phyloP scores from a whole-genome alignment of 805 yeast species.

The Yarrowia yakushimensis region DNA sequence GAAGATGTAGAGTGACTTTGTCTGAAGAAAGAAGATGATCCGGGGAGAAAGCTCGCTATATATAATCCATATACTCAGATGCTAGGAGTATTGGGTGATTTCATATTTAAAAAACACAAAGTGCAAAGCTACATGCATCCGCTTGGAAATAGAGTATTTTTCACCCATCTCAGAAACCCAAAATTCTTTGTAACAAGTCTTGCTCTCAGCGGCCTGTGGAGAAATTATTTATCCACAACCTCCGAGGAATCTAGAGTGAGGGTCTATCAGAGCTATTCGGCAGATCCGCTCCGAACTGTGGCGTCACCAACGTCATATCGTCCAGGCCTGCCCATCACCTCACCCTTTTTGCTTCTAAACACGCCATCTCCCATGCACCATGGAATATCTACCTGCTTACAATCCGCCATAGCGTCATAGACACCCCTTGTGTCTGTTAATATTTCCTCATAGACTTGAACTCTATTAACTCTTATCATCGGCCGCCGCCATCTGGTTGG shows the following conservation, averaged over 20 bases:
- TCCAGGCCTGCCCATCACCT: not conserved
- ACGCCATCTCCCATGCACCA: slow-evolving; percentile 24
- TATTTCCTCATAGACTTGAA: slow-evolving; percentile 13
- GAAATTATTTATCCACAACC: slow-evolving; percentile 3
- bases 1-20: not conserved
- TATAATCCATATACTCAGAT: slow-evolving; percentile 16
- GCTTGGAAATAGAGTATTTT: slow-evolving; percentile 19
- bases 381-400: not conserved
- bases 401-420: slow-evolving; percentile 14
- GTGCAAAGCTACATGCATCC: not conserved
- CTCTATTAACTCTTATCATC: slow-evolving; percentile 19
- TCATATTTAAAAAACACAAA: slow-evolving; percentile 2
- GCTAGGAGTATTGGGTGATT: slow-evolving; percentile 22
- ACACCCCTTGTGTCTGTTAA: slow-evolving; percentile 17
- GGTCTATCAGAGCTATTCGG: not conserved
- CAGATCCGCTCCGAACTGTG: not conserved
- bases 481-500: slow-evolving; percentile 11
- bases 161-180: slow-evolving; percentile 4
- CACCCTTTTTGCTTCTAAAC: not conserved
- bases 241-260: not conserved
- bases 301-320: not conserved
- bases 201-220: slow-evolving; percentile 1
- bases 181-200: not conserved
- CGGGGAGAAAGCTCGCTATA: slow-evolving; percentile 23
- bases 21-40: not conserved